Conservation (phyloP, 805 yeast species). For the Debaryomyces prosopidis region DNA sequence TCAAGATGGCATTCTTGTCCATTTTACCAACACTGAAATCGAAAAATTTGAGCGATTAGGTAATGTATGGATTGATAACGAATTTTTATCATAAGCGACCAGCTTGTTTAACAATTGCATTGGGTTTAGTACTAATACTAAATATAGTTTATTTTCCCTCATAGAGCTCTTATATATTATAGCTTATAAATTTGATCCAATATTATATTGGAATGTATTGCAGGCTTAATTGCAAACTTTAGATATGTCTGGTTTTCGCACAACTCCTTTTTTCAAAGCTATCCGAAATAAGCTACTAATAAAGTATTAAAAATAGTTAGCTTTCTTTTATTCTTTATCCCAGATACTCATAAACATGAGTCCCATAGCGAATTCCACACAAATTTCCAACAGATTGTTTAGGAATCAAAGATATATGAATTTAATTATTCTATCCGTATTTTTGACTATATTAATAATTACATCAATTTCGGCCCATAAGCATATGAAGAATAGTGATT, state of each 20-base stretch:
- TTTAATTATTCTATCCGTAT: constrained; percentile 19
- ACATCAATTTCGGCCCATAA: constrained; percentile 30
- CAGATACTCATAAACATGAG: neutral
- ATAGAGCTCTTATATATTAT: no score
- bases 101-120: constrained; percentile 8
- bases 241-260: no score
- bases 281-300: no score
- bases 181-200: no score
- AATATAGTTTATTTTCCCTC: no score
- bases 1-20: constrained; percentile 22
- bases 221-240: no score
- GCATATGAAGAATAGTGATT: constrained; percentile 14
- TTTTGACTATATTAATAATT: constrained; percentile 24
- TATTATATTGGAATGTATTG: no score
- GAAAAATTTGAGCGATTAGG: constrained; percentile 23
- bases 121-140: neutral
- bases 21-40: constrained; percentile 21
- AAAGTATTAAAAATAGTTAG: no score
- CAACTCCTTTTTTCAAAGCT: no score
- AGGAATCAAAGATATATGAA: constrained; percentile 31
- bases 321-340: no score
- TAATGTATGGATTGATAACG: constrained; percentile 24
- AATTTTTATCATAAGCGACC: neutral
- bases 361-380: constrained; percentile 23
- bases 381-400: constrained; percentile 29